Conservation (phyloP, 331 rosid species). For the Stylosanthes scabra region DNA sequence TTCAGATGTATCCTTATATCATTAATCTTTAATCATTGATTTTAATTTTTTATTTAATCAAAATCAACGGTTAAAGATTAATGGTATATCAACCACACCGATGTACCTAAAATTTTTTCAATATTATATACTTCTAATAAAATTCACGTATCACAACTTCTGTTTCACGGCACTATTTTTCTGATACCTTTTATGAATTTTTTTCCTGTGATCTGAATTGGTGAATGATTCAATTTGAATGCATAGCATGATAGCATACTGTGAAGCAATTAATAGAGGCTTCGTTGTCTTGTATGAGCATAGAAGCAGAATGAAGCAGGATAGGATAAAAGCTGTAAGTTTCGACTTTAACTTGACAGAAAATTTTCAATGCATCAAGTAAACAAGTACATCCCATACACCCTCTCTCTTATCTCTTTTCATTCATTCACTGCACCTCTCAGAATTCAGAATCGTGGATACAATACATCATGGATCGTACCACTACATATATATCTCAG, state of each 20-base stretch:
- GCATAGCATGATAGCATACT: neutral
- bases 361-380: constrained; percentile 1
- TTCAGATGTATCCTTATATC: too few species aligned
- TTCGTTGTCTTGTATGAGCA: constrained; percentile 19
- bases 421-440: neutral
- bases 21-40: too few species aligned
- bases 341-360: neutral
- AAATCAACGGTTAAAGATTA: too few species aligned
- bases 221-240: neutral
- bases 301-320: too few species aligned
- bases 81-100: too few species aligned
- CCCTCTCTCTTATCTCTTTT: neutral
- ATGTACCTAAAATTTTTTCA: too few species aligned
- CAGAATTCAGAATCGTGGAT: neutral
- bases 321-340: constrained; percentile 5
- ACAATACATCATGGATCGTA: too few species aligned
- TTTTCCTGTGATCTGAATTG: neutral
- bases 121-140: too few species aligned
- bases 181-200: neutral
- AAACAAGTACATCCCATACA: neutral
- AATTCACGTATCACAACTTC: too few species aligned
- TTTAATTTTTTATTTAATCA: too few species aligned
- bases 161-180: too few species aligned
- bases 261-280: constrained; percentile 5
- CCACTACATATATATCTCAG: too few species aligned